Conservation (phyloP, 1,284 basidiomycete species). For the Anthracocystis walkeri region DNA sequence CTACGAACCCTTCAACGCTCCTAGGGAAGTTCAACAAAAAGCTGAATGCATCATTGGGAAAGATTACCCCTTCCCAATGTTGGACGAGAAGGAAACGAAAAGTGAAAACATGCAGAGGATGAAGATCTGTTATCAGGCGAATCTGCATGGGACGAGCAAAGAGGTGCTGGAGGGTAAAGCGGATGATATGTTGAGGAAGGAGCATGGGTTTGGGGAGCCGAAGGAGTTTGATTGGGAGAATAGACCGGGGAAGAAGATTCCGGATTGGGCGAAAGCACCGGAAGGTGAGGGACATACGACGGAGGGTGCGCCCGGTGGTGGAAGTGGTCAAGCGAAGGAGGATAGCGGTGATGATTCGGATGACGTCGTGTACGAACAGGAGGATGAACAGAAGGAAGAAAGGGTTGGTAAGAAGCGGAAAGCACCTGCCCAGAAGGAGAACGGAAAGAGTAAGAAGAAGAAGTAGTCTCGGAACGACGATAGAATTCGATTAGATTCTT, state of each 20-base stretch:
- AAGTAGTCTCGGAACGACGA: conserved; percentile 3
- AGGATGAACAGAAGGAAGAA: conserved; percentile 41
- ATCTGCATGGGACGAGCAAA: conserved; percentile 50
- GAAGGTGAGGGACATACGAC: conserved; percentile 32
- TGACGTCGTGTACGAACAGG: conserved; percentile 33
- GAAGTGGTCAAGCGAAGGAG: background rate
- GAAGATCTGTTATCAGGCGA: conserved; percentile 54
- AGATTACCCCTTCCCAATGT: conserved; percentile 61
- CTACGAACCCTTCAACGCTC: conserved; percentile 59
- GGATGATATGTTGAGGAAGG: conserved; percentile 53
- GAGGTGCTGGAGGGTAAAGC: conserved; percentile 60
- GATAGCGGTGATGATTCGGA: conserved; percentile 36
- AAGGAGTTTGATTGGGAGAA: conserved; percentile 41
- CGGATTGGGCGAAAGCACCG: conserved; percentile 57
- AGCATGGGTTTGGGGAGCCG: conserved; percentile 50
- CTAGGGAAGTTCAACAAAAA: conserved; percentile 58
- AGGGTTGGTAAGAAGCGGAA: conserved; percentile 29
- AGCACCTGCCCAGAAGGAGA: conserved; percentile 6
- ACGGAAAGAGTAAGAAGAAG: conserved; percentile 31
- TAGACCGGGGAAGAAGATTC: conserved; percentile 44
- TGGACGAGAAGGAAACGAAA: conserved; percentile 64
- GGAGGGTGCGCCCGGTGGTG: conserved; percentile 16
- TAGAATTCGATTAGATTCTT: background rate
- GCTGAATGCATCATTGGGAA: conserved; percentile 61
- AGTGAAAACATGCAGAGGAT: conserved; percentile 48